Evolutionary conservation across 2,329 filamentous ascomycete genomes (phyloP), one percentile per base, ranked within the genome.

Genomic region (Corinectria fuckeliana): DNA sequence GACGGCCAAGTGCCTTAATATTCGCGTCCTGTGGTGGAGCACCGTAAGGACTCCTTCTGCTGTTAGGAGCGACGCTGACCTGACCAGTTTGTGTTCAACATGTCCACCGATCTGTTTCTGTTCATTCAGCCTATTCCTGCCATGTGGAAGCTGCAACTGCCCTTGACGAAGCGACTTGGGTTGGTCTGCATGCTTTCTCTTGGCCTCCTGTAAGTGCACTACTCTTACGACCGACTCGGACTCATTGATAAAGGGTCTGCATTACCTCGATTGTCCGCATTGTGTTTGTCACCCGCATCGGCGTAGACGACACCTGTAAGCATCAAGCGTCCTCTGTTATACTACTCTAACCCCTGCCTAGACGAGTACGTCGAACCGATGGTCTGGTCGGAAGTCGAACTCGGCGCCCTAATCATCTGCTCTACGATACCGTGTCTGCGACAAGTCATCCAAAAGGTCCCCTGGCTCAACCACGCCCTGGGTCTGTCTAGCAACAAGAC

Each of bases 81-180:
- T 2, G 21, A 13, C 14, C 39, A 71, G 69, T 71, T 71, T 34
- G 71, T 67, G 25, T 71, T 77, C 63, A 78, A 78, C 61, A 63
- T 78, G 30, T 60, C 66, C 10, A 77, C 74, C 32, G 75, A 77
- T 50, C 63, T 78, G 44, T 63, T 74, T 23, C 62, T 78, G 7
- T 76, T 77, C 53, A 62, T 75, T 14, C 71, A 77, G 38, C 76
- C 76, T 3, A 75, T 78, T 13, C 76, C 76, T 1, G 68, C 73
- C n/a, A 72, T 77, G 60, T 72, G 71, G 61, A 72, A 71, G 28
- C 60, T 78, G 30, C 71, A 76, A 25, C 63, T 77, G 9, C 74
- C 70, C 5, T n/a, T 67, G 10, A 67, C 61, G 8, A 71, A 73
- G 62, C 60, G 70, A 18, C 55, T 72, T 20, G 71, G 69, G 5